A percentile compares a stretch with the other conserved stretches of the same genome.
phyloP scores from a whole-genome alignment of 805 yeast genomes.

The Zygotorulaspora danielsina region DNA sequence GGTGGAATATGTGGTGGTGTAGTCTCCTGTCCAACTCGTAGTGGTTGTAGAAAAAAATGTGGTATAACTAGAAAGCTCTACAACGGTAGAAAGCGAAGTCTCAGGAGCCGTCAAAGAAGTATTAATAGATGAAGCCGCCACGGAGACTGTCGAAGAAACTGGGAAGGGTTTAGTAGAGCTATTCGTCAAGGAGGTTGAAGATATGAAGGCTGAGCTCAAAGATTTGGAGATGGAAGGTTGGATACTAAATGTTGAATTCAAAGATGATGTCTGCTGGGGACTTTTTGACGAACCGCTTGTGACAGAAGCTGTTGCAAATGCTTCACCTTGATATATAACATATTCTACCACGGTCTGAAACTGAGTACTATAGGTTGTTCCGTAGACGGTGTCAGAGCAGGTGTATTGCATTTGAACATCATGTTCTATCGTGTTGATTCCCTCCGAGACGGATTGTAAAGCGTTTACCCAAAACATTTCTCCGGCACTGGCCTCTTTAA shows the following conservation, averaged over 20 bases:
- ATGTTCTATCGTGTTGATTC: constrained; percentile 22
- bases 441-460: constrained; percentile 28
- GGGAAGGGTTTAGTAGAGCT: too few species aligned
- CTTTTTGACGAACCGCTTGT: constrained; percentile 8
- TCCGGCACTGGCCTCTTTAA: constrained; percentile 26
- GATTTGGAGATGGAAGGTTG: too few species aligned
- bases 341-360: constrained; percentile 14
- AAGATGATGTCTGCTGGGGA: too few species aligned
- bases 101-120: too few species aligned
- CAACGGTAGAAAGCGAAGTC: too few species aligned
- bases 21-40: constrained; percentile 19
- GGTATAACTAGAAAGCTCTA: background rate
- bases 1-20: constrained; percentile 20
- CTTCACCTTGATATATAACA: constrained; percentile 16
- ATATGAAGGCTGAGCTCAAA: too few species aligned
- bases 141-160: too few species aligned
- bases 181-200: too few species aligned
- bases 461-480: constrained; percentile 34
- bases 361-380: constrained; percentile 21
- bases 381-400: constrained; percentile 31
- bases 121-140: too few species aligned
- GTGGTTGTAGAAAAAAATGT: constrained; percentile 12
- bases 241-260: too few species aligned
- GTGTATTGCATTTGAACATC: constrained; percentile 19
- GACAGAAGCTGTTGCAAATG: constrained; percentile 16